Percentiles rank a stretch among this genome's conserved stretches.
Conservation (phyloP, 768 basidiomycete genomes). For the Kwoniella heveanensis region DNA sequence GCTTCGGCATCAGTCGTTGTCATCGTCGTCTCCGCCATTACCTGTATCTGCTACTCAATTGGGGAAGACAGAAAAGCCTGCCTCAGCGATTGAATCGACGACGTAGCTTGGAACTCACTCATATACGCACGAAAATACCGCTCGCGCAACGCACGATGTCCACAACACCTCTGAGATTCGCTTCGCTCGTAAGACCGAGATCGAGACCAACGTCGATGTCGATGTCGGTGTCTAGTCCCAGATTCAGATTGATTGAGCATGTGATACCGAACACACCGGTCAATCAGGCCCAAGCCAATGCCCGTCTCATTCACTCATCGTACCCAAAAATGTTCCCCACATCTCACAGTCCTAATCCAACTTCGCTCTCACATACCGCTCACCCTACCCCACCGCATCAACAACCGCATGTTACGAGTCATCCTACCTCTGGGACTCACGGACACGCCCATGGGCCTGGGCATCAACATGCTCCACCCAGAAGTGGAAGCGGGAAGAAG, state of each 20-base stretch:
- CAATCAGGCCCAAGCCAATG: background rate
- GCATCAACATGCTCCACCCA: background rate
- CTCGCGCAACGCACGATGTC: no score
- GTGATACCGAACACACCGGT: no score
- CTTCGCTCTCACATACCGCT: background rate
- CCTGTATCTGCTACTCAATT: no score
- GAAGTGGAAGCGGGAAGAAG: constrained; percentile 21
- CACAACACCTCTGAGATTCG: background rate
- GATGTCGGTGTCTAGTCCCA: background rate
- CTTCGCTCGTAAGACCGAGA: background rate
- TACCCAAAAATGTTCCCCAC: background rate
- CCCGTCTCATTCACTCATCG: background rate
- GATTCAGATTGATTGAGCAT: no score
- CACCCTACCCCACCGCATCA: background rate
- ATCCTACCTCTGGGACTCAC: background rate
- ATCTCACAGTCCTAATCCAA: background rate
- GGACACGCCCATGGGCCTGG: constrained; percentile 2
- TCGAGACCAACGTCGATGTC: background rate
- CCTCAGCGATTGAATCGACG: no score
- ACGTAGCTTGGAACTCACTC: no score
- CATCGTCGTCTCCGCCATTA: no score
- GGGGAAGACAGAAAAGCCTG: no score
- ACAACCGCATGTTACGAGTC: background rate
- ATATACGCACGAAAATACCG: no score
- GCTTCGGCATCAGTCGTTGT: background rate